Percentiles rank a stretch among this genome's conserved stretches.
Evolutionary conservation across 1,284 basidiomycete genomes (phyloP).

Genomic region (Trichosporon inkin): DNA sequence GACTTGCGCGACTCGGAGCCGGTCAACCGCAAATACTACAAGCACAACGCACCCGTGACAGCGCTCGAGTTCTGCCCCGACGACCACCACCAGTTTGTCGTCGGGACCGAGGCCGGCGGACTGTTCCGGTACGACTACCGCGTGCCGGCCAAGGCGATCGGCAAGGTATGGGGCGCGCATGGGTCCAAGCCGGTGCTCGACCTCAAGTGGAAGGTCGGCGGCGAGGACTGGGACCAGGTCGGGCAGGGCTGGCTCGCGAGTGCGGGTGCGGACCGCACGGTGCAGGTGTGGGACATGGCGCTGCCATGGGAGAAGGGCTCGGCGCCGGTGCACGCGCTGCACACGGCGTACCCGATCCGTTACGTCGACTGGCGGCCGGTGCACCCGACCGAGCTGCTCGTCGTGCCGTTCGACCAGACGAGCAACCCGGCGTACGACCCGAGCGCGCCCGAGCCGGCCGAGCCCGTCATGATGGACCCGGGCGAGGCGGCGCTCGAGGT

Average conservation of each 20-base stretch:
- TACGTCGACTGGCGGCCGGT: constrained; percentile 72
- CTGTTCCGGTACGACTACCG: constrained; percentile 70
- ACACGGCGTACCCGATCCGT: constrained; percentile 69
- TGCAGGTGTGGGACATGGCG: constrained; percentile 75
- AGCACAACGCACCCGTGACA: constrained; percentile 67
- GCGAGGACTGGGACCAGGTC: constrained; percentile 29
- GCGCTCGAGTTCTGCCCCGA: constrained; percentile 68
- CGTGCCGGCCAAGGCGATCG: constrained; percentile 60
- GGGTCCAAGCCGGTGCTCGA: constrained; percentile 65
- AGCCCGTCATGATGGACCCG: constrained; percentile 23
- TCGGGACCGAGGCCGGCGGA: constrained; percentile 72
- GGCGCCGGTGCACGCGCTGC: constrained; percentile 65
- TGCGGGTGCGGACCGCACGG: constrained; percentile 72
- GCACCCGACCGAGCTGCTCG: constrained; percentile 70
- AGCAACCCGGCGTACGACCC: constrained; percentile 8
- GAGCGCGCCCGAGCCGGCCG: constrained; percentile 11
- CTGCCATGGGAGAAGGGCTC: constrained; percentile 51
- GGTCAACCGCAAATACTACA: constrained; percentile 63
- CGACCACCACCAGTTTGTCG: constrained; percentile 65
- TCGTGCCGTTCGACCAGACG: constrained; percentile 40
- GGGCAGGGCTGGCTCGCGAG: constrained; percentile 73
- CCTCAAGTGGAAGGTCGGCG: constrained; percentile 63
- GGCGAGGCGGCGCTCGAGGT: constrained; percentile 60
- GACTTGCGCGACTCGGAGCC: constrained; percentile 68
- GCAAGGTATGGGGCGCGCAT: constrained; percentile 73